Evolutionary conservation across 2,329 filamentous ascomycete genomes (phyloP).

Genomic region (Phoma sp.): DNA sequence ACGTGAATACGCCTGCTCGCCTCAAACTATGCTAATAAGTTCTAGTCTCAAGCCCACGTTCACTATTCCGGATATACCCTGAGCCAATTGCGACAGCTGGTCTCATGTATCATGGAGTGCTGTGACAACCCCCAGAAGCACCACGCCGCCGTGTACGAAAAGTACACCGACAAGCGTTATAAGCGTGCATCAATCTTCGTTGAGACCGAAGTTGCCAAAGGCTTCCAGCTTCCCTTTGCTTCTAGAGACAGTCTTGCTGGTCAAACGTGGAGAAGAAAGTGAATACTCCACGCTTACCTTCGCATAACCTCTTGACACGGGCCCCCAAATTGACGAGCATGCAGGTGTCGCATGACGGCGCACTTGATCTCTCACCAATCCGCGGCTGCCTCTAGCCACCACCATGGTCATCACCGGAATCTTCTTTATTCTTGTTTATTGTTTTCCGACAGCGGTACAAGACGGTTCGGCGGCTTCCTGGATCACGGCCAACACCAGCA

Average conservation of each 20-base stretch:
- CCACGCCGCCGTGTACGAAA: slow-evolving; percentile 86
- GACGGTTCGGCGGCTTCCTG: slow-evolving; percentile 40
- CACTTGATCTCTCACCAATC: slow-evolving; percentile 25
- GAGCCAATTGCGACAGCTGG: slow-evolving; percentile 77
- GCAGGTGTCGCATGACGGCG: slow-evolving; percentile 30
- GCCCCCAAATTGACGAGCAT: slow-evolving; percentile 35
- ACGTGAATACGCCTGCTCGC: slow-evolving; percentile 49
- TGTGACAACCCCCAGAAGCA: slow-evolving; percentile 82
- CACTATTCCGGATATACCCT: slow-evolving; percentile 95
- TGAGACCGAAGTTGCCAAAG: slow-evolving; percentile 71
- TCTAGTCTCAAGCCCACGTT: slow-evolving; percentile 78
- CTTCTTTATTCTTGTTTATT: slow-evolving; percentile 50
- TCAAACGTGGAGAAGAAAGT: slow-evolving; percentile 49
- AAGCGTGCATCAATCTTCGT: slow-evolving; percentile 85
- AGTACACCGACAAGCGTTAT: slow-evolving; percentile 87
- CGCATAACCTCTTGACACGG: slow-evolving; percentile 22
- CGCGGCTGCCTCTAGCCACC: slow-evolving; percentile 18
- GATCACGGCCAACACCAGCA: slow-evolving; percentile 33
- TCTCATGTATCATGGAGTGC: slow-evolving; percentile 83
- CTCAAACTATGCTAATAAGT: slow-evolving; percentile 44
- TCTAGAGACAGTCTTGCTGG: slow-evolving; percentile 45
- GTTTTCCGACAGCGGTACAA: slow-evolving; percentile 36
- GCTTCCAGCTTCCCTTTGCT: slow-evolving; percentile 59
- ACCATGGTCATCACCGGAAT: slow-evolving; percentile 36
- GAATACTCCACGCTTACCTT: slow-evolving; percentile 35